Conservation (phyloP, 2,329 filamentous ascomycete species). For the Arachnopeziza araneosa region DNA sequence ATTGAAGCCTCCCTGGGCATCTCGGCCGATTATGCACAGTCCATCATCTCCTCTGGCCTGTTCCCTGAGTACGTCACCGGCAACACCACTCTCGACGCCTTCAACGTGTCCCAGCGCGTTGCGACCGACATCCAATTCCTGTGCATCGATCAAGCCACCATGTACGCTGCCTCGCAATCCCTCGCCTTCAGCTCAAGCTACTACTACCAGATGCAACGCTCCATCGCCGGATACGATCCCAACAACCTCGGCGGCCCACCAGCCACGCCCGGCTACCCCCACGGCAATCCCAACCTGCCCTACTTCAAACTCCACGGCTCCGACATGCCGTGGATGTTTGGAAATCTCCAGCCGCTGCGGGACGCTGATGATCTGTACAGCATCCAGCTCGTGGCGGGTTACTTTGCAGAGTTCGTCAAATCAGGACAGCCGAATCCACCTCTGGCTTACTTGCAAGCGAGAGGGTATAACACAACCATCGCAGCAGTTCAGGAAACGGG, state of each 20-base stretch:
- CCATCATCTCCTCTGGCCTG: slow-evolving; percentile 40
- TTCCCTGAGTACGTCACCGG: slow-evolving; percentile 44
- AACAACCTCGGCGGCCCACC: slow-evolving; percentile 44
- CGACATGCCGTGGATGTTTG: slow-evolving; percentile 43
- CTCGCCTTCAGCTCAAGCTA: slow-evolving; percentile 41
- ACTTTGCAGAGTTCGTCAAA: slow-evolving; percentile 44
- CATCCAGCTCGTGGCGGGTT: slow-evolving; percentile 39
- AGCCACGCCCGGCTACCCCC: slow-evolving; percentile 34
- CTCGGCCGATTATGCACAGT: slow-evolving; percentile 36
- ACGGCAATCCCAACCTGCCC: slow-evolving; percentile 44
- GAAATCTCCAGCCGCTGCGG: slow-evolving; percentile 36
- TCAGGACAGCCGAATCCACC: slow-evolving; percentile 42
- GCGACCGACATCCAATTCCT: slow-evolving; percentile 49
- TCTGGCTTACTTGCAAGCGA: slow-evolving; percentile 35
- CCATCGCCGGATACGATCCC: slow-evolving; percentile 43
- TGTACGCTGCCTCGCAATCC: slow-evolving; percentile 39
- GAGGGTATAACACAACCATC: slow-evolving; percentile 40
- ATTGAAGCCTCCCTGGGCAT: slow-evolving; percentile 42
- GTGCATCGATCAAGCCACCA: slow-evolving; percentile 50
- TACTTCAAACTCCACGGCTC: slow-evolving; percentile 49
- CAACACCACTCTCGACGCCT: slow-evolving; percentile 47
- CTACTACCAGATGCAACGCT: slow-evolving; percentile 48
- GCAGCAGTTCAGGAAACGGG: slow-evolving; percentile 37
- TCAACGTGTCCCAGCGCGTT: slow-evolving; percentile 48
- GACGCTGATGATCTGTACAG: slow-evolving; percentile 41